phyloP scores from a whole-genome alignment of 1,139 yeast genomes.

The Candida pseudoviswanathii region DNA sequence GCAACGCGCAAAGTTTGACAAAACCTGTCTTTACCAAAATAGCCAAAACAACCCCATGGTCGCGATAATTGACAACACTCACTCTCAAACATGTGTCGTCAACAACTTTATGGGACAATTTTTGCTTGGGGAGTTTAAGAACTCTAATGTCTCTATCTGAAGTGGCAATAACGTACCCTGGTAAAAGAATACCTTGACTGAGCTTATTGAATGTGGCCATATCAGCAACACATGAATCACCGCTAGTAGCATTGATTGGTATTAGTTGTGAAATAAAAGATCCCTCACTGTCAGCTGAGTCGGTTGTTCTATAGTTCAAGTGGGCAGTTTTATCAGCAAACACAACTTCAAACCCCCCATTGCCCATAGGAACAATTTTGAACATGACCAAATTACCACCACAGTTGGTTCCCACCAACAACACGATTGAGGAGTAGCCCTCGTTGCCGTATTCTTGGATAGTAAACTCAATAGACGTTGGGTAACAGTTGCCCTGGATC shows the following conservation, averaged over 20 bases:
- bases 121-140: slow-evolving; percentile 59
- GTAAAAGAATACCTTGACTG: slow-evolving; percentile 60
- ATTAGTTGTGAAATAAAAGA: slow-evolving; percentile 56
- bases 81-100: slow-evolving; percentile 61
- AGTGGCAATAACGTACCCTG: slow-evolving; percentile 62
- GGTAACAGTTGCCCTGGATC: slow-evolving; percentile 34
- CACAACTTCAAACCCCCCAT: slow-evolving; percentile 69
- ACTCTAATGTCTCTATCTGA: slow-evolving; percentile 68
- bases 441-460: slow-evolving; percentile 70
- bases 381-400: slow-evolving; percentile 73
- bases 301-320: slow-evolving; percentile 36
- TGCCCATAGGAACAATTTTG: slow-evolving; percentile 65
- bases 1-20: slow-evolving; percentile 40
- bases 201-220: slow-evolving; percentile 60
- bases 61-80: slow-evolving; percentile 32
- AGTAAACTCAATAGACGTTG: slow-evolving; percentile 72
- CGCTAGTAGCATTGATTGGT: slow-evolving; percentile 60
- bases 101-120: slow-evolving; percentile 64
- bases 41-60: slow-evolving; percentile 40
- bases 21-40: slow-evolving; percentile 41
- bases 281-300: slow-evolving; percentile 39
- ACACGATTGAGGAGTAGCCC: slow-evolving; percentile 67
- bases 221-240: slow-evolving; percentile 67
- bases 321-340: slow-evolving; percentile 52
- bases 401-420: slow-evolving; percentile 75